Base-by-base conservation (phyloP, 179 eudicot genomes). In the Monotropa hypopitys region DNA sequence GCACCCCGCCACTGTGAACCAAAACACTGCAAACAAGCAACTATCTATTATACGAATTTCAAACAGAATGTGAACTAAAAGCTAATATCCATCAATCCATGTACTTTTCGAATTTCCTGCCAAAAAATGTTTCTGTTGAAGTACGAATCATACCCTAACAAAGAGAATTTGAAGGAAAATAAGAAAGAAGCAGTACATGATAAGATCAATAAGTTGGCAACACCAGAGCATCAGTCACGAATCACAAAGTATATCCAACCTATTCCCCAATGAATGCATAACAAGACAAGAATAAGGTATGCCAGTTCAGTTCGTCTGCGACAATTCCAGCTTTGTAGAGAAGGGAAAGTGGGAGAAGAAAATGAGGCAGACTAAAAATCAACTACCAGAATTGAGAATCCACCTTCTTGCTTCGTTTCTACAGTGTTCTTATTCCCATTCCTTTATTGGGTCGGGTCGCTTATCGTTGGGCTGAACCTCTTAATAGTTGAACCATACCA, bases 1-100 rank as follows among this genome's bases (percentile, higher is more conserved):
- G 89, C 49, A 88, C 90, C 35, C 90, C 92, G 30, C 92, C 92
- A 70, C 89, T 89, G 71, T 89, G 92, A 45, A 89, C 92, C 85
- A 89, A 80, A 78, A 89, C 90, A 85, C 92, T 89, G 88, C 81
- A 71, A 66, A 81, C 18, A 45, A 42, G 18, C 18, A 76, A 71
- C 13, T 57, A 28, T 43, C 32, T 3, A 9, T 23, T 53, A 79
- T 23, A 33, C 20, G 35, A 33, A 68, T 21, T 74, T 35, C 43
- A 5, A 35, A 71, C 5, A 35, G 38, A 47, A 38, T 35, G 67
- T 73, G 32, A 45, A 50, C 49, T 11, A 62, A 30, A n/a, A 42
- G 67, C 12, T 32, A 32, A 49, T 49, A 73, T 67, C n/a, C n/a
- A 56, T 18, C 30, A 74, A 43, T 46, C 32, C 33, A 51, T 4